phyloP scores from a whole-genome alignment of 1,284 basidiomycete species.

The Tremellales sp. region DNA sequence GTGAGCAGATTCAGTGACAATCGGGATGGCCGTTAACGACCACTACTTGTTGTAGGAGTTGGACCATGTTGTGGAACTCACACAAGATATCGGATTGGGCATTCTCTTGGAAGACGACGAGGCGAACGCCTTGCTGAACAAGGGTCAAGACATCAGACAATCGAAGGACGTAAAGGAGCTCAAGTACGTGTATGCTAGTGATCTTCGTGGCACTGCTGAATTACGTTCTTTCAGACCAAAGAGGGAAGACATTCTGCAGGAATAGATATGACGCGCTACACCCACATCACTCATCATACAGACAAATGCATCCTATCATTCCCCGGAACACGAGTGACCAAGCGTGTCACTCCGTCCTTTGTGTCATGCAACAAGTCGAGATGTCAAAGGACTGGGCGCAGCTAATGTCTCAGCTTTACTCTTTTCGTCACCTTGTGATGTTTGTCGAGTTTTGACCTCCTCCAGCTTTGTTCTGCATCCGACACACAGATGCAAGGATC shows the following conservation, averaged over 20 bases:
- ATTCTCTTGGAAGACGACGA: conserved; percentile 45
- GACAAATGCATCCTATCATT: not conserved
- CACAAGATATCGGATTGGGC: conserved; percentile 47
- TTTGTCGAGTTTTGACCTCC: too few species aligned
- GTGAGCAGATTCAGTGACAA: conserved; percentile 50
- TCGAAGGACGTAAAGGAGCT: conserved; percentile 43
- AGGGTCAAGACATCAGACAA: conserved; percentile 46
- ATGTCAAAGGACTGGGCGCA: too few species aligned
- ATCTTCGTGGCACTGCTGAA: not conserved
- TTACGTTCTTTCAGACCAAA: conserved; percentile 30
- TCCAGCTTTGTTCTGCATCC: too few species aligned
- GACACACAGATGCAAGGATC: too few species aligned
- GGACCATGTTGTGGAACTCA: conserved; percentile 49
- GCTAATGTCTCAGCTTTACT: too few species aligned
- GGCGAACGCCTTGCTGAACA: conserved; percentile 41
- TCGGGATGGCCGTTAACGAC: not conserved
- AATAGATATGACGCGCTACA: conserved; percentile 19
- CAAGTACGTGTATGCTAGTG: conserved; percentile 22
- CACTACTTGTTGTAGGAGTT: conserved; percentile 36
- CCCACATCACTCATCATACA: not conserved
- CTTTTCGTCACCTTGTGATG: too few species aligned
- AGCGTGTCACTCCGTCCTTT: too few species aligned
- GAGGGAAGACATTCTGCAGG: conserved; percentile 47
- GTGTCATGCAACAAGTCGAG: too few species aligned
- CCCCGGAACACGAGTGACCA: too few species aligned